These are phyloP conservation scores for Colletotrichum trifolii DNA, from an alignment of 2,329 filamentous ascomycete genomes.

Conservation along the genomic window DNA sequence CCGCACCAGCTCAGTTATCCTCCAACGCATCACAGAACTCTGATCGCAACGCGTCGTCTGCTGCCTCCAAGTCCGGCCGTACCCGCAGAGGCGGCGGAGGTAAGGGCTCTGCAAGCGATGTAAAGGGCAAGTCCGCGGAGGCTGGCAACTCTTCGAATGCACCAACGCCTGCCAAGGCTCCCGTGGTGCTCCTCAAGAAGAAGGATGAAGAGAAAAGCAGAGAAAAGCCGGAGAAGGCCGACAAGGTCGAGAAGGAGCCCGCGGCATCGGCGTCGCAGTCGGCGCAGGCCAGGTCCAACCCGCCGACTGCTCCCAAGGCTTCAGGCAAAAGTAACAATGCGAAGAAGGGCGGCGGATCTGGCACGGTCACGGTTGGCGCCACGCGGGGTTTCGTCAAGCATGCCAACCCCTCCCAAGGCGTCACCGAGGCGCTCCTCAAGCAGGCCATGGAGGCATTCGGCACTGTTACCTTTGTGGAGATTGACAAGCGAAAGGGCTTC, in stretches of 20 bases:
- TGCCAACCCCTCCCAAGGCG: slow-evolving; percentile 88
- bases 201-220: slow-evolving; percentile 44
- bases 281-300: slow-evolving; percentile 18
- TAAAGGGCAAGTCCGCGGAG: slow-evolving; percentile 51
- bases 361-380: slow-evolving; percentile 55
- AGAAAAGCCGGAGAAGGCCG: slow-evolving; percentile 23
- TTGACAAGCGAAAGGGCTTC: slow-evolving; percentile 94
- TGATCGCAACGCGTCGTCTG: slow-evolving; percentile 30
- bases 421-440: slow-evolving; percentile 84
- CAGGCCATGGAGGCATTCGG: slow-evolving; percentile 81
- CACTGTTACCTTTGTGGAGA: slow-evolving; percentile 81
- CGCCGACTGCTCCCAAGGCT: slow-evolving; percentile 41
- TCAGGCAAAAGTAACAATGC: slow-evolving; percentile 34
- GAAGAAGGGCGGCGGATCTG: slow-evolving; percentile 45
- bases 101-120: slow-evolving; percentile 48
- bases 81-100: slow-evolving; percentile 45
- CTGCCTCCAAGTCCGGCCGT: slow-evolving; percentile 35
- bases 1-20: slow-evolving; percentile 24
- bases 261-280: slow-evolving; percentile 31
- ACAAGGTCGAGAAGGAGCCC: slow-evolving; percentile 28
- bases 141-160: slow-evolving; percentile 40
- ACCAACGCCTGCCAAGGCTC: slow-evolving; percentile 44
- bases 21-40: slow-evolving; percentile 19
- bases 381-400: slow-evolving; percentile 83
- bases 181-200: slow-evolving; percentile 54